Evolutionary conservation across 1,139 yeast species (phyloP).

Genomic region (Kodamaea anthophila): DNA sequence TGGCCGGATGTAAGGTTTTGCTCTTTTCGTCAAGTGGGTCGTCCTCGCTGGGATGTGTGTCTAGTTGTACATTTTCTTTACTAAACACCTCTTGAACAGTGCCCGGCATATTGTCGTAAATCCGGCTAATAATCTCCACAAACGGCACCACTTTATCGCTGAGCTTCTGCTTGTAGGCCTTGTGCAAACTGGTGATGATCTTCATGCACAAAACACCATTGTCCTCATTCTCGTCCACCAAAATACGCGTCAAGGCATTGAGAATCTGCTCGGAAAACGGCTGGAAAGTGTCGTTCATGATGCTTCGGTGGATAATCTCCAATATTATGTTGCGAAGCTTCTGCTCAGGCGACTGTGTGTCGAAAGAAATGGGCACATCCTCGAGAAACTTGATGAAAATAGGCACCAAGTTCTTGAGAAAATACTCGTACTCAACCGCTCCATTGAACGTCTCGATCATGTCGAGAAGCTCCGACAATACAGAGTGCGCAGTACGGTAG

Average conservation of each 20-base stretch:
- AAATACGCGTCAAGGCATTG: slow-evolving; percentile 52
- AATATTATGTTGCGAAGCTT: slow-evolving; percentile 69
- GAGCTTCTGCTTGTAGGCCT: slow-evolving; percentile 68
- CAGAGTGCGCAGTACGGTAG: slow-evolving; percentile 53
- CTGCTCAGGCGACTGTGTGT: slow-evolving; percentile 58
- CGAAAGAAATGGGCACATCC: slow-evolving; percentile 67
- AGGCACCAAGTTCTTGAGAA: slow-evolving; percentile 57
- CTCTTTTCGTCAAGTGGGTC: slow-evolving; percentile 21
- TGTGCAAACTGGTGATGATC: slow-evolving; percentile 80
- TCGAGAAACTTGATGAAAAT: slow-evolving; percentile 55
- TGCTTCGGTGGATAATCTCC: slow-evolving; percentile 76
- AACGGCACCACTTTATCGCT: slow-evolving; percentile 75
- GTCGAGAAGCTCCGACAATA: slow-evolving; percentile 78
- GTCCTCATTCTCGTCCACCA: slow-evolving; percentile 84
- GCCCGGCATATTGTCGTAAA: slow-evolving; percentile 75
- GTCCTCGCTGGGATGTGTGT: slow-evolving; percentile 10
- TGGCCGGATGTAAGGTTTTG: slow-evolving; percentile 48
- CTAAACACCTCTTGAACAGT: slow-evolving; percentile 62
- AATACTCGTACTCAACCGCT: slow-evolving; percentile 69
- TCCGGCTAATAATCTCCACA: slow-evolving; percentile 65
- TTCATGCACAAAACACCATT: slow-evolving; percentile 92
- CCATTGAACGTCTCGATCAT: slow-evolving; percentile 79
- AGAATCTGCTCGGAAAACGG: slow-evolving; percentile 61
- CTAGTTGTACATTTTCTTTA: slow-evolving; percentile 11
- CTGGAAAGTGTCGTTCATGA: slow-evolving; percentile 76